Evolutionary conservation across 495 filamentous ascomycete genomes (phyloP).

Genomic region (Hypoxylon subgilvum): DNA sequence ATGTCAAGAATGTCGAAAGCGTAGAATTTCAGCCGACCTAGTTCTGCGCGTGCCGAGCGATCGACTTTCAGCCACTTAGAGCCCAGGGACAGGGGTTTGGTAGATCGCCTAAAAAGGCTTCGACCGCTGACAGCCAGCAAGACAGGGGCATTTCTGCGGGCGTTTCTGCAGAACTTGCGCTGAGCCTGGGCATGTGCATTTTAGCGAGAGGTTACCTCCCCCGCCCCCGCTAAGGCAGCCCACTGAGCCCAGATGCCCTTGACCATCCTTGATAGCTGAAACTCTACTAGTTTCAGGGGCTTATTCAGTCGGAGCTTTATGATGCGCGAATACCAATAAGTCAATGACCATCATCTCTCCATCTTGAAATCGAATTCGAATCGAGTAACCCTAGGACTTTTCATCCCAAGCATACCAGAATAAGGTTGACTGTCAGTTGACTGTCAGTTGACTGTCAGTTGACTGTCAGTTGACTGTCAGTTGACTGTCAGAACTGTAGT

Average conservation of each 20-base stretch:
- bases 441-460: background rate
- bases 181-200: too few relatives aligned
- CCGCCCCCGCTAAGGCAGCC: constrained; percentile 16
- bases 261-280: constrained; percentile 19
- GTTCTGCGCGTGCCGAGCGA: constrained; percentile 26
- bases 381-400: background rate
- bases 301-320: constrained; percentile 7
- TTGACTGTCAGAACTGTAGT: too few relatives aligned
- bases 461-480: background rate
- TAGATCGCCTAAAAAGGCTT: constrained; percentile 14
- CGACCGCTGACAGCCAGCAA: background rate
- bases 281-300: constrained; percentile 33
- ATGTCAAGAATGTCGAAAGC: constrained; percentile 6
- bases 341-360: too few relatives aligned
- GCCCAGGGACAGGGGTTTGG: constrained; percentile 18
- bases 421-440: background rate
- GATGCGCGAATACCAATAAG: constrained; percentile 6
- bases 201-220: constrained; percentile 30
- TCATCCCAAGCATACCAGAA: background rate
- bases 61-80: constrained; percentile 32
- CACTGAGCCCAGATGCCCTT: too few relatives aligned
- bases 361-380: background rate
- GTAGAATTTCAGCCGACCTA: constrained; percentile 16
- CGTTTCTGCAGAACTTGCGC: background rate
- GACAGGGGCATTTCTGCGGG: too few relatives aligned